Evolutionary conservation across 2,329 filamentous ascomycete genomes (phyloP), one percentile per base, ranked within the genome.

Genomic region (Paecilomyces fulvus): DNA sequence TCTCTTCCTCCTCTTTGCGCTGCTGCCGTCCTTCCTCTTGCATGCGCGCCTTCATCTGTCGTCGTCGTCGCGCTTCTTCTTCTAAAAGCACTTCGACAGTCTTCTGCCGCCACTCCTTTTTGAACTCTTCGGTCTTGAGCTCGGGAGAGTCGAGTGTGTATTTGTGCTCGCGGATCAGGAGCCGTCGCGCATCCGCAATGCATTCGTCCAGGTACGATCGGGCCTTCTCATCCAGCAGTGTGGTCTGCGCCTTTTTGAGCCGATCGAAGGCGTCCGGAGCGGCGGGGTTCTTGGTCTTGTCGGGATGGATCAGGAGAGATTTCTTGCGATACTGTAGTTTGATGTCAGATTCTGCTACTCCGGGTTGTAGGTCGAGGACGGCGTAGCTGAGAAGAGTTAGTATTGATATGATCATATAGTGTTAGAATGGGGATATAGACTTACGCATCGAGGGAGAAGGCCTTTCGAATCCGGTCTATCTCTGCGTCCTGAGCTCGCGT

Each of bases 231-330:
- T 99, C 94, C 78, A 95, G 87, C 3, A 99, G 83, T 65, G 90
- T 84, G 1, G 86, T 88, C 70, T 97, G 91, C 0, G 94, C 94
- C 75, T 97, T 96, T 69, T 96, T 96, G 28, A 99, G 82, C 9
- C 92, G 86, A 75, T 99, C 94, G 70, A 99, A 99, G 62, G 94
- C 94, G 67, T 97, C 94, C 3, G 94, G 92, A 0, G 94, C 94
- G 52, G 80, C 83, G 0, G 90, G 87, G 70, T 99, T 97, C 68
- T 86, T 86, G 56, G 94, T 96, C 75, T 99, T 99, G 79, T 99
- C 94, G 6, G 94, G 94, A 78, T 99, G 94, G 78, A 99, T 97
- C 52, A 99, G 85, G 56, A 99, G 86, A n/a, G 94, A 99, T 75
- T 96, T 97, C 67, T 90, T 92, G 79, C 94, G 92, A 77, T 97